Evolutionary conservation across 2,329 filamentous ascomycete species (phyloP), one percentile per base, ranked within the genome.

Genomic region (Pseudomassariella vexata): DNA sequence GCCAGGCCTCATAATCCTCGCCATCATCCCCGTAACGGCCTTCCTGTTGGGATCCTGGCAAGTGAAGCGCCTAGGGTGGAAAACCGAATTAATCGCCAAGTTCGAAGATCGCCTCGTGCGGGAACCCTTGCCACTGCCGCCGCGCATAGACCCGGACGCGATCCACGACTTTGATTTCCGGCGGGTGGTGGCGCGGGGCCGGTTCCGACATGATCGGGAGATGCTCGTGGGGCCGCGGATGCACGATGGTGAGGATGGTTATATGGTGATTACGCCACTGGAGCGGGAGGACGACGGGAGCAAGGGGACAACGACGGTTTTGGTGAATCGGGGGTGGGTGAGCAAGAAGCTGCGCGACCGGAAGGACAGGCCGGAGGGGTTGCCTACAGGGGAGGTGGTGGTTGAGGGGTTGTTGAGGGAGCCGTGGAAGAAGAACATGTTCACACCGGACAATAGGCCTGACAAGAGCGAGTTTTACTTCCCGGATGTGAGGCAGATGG

Each of bases 351-450:
- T 83, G 48, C 73, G 73, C 34, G 62, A 74, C 38, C 82, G 89
- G 62, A 65, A 64, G 44, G 64, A 68, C 35, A 65, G 86, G 28
- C 64, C 71, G 0, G 73, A 78, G 16, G 78, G 79, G 1, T 46
- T 96, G 44, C 82, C 84, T 0, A 56, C 52, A 29, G 86, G 79
- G 0, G 76, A 83, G 49, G 80, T 96, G 8, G 74, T 72, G 1
- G 79, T 98, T 3, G 80, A 95, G 61, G 92, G 92, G 0, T 51
- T 98, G 55, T 56, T 98, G 55, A 65, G 92, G 38, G 79, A 92
- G 63, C 90, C 90, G 7, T 94, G 86, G 76, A 92, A 94, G 73
- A 94, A 90, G 71, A 98, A 98, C 57, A 83, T 89, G 74, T 98
- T 98, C 57, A 98, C 92, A 35, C 92, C 92, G 0, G 79, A 84